Evolutionary conservation across 208 protist genomes (phyloP).

Genomic region (Acanthamoeba castellanii): DNA sequence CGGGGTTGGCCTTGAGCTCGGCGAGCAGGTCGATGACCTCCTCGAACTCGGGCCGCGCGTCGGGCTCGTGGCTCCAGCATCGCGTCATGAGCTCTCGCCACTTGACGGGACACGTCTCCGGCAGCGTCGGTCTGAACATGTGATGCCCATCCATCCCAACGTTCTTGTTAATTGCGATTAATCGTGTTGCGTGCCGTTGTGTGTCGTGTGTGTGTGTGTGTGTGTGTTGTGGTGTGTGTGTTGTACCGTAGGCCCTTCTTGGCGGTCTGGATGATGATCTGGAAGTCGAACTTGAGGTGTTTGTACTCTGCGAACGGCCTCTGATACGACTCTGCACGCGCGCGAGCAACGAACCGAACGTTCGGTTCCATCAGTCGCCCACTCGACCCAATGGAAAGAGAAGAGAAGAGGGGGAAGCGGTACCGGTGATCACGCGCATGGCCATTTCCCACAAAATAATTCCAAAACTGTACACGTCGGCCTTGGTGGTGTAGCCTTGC

Average conservation of each 20-base stretch:
- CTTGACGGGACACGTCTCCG: not conserved
- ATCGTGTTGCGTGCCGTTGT: not conserved
- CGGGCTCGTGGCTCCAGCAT: not conserved
- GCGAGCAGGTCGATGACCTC: not conserved
- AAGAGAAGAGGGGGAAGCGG: not conserved
- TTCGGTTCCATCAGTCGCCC: too few relatives aligned
- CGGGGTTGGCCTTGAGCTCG: not conserved
- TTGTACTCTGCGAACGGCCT: not conserved
- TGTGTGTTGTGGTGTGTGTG: too few relatives aligned
- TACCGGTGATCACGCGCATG: constrained; percentile 37
- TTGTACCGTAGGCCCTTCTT: constrained; percentile 9
- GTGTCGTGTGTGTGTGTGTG: too few relatives aligned
- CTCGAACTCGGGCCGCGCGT: not conserved
- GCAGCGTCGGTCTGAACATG: not conserved
- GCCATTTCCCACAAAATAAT: constrained; percentile 68
- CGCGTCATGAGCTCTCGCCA: not conserved
- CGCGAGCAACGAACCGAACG: too few relatives aligned
- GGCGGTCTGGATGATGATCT: constrained; percentile 19
- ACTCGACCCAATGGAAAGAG: not conserved
- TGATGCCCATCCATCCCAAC: not conserved
- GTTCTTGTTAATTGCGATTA: not conserved
- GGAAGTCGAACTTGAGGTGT: not conserved
- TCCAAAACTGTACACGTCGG: constrained; percentile 72
- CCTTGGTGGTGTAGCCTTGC: constrained; percentile 35
- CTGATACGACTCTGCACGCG: not conserved